phyloP scores from a whole-genome alignment of 768 basidiomycete genomes.

The Neoboletus brunneissimus region DNA sequence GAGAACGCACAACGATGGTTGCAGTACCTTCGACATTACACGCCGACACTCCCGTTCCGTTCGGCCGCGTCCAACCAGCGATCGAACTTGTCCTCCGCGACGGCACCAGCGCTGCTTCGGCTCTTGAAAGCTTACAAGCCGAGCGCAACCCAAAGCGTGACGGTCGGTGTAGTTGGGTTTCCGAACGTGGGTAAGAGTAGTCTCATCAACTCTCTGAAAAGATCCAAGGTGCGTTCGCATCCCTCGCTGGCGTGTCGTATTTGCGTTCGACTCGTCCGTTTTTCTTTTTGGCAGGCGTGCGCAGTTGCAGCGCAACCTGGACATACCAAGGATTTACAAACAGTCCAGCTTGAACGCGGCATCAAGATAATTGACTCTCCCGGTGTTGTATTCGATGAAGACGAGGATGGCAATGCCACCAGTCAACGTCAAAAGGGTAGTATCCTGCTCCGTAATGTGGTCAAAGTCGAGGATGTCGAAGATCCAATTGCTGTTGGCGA shows the following conservation, averaged over 20 bases:
- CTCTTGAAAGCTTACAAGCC: slow-evolving; percentile 84
- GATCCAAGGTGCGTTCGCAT: slow-evolving; percentile 58
- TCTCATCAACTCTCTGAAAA: slow-evolving; percentile 88
- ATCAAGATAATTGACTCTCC: slow-evolving; percentile 93
- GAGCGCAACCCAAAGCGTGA: slow-evolving; percentile 60
- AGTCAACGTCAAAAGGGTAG: slow-evolving; percentile 49
- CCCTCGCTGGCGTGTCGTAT: background rate
- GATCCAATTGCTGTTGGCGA: slow-evolving; percentile 88
- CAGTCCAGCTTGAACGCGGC: slow-evolving; percentile 88
- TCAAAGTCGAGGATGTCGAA: slow-evolving; percentile 86
- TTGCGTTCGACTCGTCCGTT: background rate
- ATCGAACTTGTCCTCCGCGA: slow-evolving; percentile 73
- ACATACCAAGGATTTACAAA: slow-evolving; percentile 90
- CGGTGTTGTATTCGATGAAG: slow-evolving; percentile 94
- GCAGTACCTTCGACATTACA: slow-evolving; percentile 85
- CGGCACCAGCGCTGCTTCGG: slow-evolving; percentile 73
- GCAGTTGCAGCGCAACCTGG: slow-evolving; percentile 93
- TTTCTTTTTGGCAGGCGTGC: slow-evolving; percentile 57
- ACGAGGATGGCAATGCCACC: slow-evolving; percentile 47
- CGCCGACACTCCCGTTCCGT: slow-evolving; percentile 91
- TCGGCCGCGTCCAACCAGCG: slow-evolving; percentile 74
- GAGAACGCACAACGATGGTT: slow-evolving; percentile 90
- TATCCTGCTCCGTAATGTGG: slow-evolving; percentile 80
- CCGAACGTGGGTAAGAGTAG: slow-evolving; percentile 98
- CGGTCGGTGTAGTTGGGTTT: slow-evolving; percentile 91